Conservation (phyloP, 805 yeast species). For the Saturnispora hagleri region DNA sequence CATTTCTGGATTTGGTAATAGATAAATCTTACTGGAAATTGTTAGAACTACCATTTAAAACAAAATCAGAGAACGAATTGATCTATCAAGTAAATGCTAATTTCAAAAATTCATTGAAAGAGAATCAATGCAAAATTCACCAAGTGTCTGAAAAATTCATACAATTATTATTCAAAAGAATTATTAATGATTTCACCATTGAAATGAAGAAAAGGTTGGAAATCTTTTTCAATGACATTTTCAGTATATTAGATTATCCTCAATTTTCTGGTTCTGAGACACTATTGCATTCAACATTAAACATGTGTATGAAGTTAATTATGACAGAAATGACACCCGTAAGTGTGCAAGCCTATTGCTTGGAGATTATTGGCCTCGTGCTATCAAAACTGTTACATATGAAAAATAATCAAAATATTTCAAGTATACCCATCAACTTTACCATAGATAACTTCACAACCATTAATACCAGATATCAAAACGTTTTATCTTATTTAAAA, state of each 20-base stretch:
- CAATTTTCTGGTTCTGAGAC: constrained; percentile 56
- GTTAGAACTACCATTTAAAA: constrained; percentile 2
- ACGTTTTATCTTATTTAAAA: background rate
- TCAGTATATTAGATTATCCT: constrained; percentile 40
- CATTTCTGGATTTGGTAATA: constrained; percentile 14
- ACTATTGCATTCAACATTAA: constrained; percentile 37
- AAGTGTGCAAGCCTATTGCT: constrained; percentile 38
- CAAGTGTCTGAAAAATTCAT: constrained; percentile 24
- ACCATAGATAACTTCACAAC: constrained; percentile 7
- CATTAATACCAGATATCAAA: background rate
- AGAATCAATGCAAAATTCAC: background rate
- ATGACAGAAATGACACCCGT: constrained; percentile 28
- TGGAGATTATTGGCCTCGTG: constrained; percentile 55
- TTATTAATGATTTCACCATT: constrained; percentile 27
- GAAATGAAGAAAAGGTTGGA: constrained; percentile 35
- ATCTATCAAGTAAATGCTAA: constrained; percentile 1
- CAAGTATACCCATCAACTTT: constrained; percentile 6
- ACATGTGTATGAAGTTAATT: constrained; percentile 28
- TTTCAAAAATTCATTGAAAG: background rate
- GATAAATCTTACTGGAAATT: constrained; percentile 20
- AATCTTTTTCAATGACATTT: constrained; percentile 46
- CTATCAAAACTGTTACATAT: constrained; percentile 42
- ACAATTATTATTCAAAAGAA: constrained; percentile 22
- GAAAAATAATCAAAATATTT: constrained; percentile 11
- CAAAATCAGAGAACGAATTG: constrained; percentile 10